Percentiles rank a stretch among this genome's conserved stretches.
These are phyloP conservation scores for Arachnopeziza araneosa DNA, from an alignment of 2,329 filamentous ascomycete species.

Conservation along the genomic window DNA sequence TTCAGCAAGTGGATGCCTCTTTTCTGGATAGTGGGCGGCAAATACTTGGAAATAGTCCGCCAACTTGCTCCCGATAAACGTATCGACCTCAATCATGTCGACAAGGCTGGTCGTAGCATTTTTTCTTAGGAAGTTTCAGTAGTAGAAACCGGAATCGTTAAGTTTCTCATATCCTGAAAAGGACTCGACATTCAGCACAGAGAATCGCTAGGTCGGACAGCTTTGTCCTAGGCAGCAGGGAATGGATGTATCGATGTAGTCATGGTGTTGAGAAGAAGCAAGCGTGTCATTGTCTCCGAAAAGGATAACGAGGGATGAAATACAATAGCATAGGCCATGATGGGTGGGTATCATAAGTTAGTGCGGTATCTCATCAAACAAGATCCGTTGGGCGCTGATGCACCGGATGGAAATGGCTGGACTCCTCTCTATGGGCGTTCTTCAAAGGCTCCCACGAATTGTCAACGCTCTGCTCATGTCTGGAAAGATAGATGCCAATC, in stretches of 20 bases:
- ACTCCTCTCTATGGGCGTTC: constrained; percentile 34
- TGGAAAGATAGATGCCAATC: constrained; percentile 29
- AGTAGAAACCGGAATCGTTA: constrained; percentile 23
- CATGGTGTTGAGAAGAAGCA: constrained; percentile 18
- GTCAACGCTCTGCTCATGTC: constrained; percentile 30
- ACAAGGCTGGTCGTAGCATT: constrained; percentile 29
- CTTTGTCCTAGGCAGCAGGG: constrained; percentile 31
- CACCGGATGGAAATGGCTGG: constrained; percentile 32
- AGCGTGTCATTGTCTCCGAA: constrained; percentile 23
- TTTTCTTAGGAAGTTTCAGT: constrained; percentile 33
- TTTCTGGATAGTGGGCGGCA: constrained; percentile 29
- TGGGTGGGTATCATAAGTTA: constrained; percentile 21
- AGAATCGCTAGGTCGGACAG: constrained; percentile 29
- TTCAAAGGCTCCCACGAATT: constrained; percentile 20
- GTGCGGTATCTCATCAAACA: constrained; percentile 28
- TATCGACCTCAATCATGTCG: constrained; percentile 30
- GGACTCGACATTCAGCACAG: constrained; percentile 25
- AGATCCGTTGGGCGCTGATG: constrained; percentile 28
- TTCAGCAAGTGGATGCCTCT: constrained; percentile 28
- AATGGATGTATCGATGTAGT: constrained; percentile 24
- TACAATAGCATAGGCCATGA: constrained; percentile 31
- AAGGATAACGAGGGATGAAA: constrained; percentile 30
- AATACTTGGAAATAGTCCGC: constrained; percentile 22
- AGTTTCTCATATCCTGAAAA: constrained; percentile 22
- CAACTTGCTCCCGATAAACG: constrained; percentile 20